Base-by-base conservation (phyloP, 768 basidiomycete genomes). In the Coprinellus micaceus region DNA sequence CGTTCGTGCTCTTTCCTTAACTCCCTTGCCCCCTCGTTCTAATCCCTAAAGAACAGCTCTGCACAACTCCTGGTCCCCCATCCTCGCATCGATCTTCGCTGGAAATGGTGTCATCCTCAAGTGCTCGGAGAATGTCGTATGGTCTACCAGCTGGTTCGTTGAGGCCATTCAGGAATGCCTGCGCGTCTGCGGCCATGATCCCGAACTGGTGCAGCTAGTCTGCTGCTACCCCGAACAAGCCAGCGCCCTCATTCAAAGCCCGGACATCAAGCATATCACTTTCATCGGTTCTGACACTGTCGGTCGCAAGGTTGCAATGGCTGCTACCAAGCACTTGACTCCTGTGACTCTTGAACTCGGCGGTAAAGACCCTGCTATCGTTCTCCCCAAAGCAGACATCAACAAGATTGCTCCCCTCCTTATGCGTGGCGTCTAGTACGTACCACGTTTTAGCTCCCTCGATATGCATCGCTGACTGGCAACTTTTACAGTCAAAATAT, bases 311-410 rank as follows among this genome's bases (percentile, higher is more conserved):
- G 89, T 98, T 58, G 93, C 94, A 0, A 62, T 77, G 19, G 91
- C 89, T 49, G 96, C 94, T 15, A 89, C 93, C 0, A 83, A 87
- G 59, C 81, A 94, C 64, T 80, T 97, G 43, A 95, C 90, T 0
- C 96, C 96, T 0, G 89, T 97, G 0, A 92, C 91, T 0, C 82
- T 99, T 22, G 96, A 98, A 70, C 81, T 99, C 1, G 96, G 96
- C 29, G 92, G 94, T 30, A 96, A 98, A 69, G 96, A 99, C 67
- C 93, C 95, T 1, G 88, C 89, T 1, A 82, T 99, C 63, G 83
- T 99, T 57, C 80, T 98, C 26, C 91, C 92, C 5, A 82, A 81
- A 26, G 94, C 94, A 9, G 85, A 98, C 63, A 72, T 97, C 22
- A 73, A 88, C 41, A 85, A 82, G 67, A 95, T 89, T 81, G 76